Percentiles rank a stretch among this genome's conserved stretches.
phyloP scores from a whole-genome alignment of 192 early-diverging fungal genomes.

The Coemansia reversa region DNA sequence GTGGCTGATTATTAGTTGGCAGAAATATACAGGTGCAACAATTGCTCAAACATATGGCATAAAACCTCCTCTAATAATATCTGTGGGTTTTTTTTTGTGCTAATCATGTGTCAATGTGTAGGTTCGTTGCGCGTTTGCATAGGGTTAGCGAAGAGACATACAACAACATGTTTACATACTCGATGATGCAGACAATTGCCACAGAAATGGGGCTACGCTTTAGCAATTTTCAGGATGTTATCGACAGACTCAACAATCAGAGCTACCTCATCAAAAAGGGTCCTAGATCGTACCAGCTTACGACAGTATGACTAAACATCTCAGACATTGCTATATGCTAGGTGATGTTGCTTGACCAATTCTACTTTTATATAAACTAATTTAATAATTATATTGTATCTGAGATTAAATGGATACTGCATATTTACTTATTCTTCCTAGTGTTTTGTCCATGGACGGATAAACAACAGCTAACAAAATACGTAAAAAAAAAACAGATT shows the following conservation, averaged over 20 bases:
- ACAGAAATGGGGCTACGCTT: slow-evolving; percentile 57
- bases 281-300: slow-evolving; percentile 61
- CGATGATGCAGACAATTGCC: slow-evolving; percentile 62
- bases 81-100: not conserved
- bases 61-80: not conserved
- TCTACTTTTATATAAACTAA: no score
- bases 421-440: no score
- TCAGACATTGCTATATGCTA: no score
- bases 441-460: no score
- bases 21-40: not conserved
- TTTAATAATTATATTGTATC: no score
- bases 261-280: slow-evolving; percentile 73
- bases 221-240: slow-evolving; percentile 62
- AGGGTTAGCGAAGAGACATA: slow-evolving; percentile 58
- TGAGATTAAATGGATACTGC: no score
- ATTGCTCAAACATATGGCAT: not conserved
- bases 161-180: slow-evolving; percentile 66
- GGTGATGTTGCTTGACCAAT: no score
- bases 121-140: slow-evolving; percentile 62
- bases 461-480: not conserved
- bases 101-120: slow-evolving; percentile 11
- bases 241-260: slow-evolving; percentile 74
- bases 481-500: not conserved
- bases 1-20: not conserved
- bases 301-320: slow-evolving; percentile 30